Conservation (phyloP, 1,284 basidiomycete species). For the Lignosus rhinocerotis region DNA sequence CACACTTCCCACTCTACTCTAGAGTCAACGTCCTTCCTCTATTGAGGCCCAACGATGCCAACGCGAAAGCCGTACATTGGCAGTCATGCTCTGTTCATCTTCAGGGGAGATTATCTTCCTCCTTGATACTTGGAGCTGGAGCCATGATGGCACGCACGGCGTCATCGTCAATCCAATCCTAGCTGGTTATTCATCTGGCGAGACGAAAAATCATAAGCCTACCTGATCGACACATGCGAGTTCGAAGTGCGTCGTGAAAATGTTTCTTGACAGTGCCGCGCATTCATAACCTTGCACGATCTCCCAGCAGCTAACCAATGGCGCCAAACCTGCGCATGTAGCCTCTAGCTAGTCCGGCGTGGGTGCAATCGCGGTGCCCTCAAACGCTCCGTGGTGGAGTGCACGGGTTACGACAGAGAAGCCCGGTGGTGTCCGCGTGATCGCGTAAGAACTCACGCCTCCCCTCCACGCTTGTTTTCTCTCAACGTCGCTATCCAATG, state of each 20-base stretch:
- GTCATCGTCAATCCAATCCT: not conserved
- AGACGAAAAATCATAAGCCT: not conserved
- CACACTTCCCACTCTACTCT: too few species aligned
- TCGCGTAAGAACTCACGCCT: slow-evolving; percentile 3
- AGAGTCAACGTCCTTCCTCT: not conserved
- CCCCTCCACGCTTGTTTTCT: not conserved
- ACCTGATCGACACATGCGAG: too few species aligned
- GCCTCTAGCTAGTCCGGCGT: not conserved
- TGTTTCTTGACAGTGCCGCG: not conserved
- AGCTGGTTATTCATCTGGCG: not conserved
- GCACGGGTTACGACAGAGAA: slow-evolving; percentile 17
- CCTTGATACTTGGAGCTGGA: not conserved
- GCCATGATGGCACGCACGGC: too few species aligned
- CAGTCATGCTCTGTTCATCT: not conserved
- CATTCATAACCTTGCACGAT: not conserved
- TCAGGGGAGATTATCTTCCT: not conserved
- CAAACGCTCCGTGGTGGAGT: slow-evolving; percentile 13
- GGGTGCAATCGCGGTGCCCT: slow-evolving; percentile 3
- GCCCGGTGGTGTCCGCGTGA: slow-evolving; percentile 16
- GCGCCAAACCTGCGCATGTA: not conserved
- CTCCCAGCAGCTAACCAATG: not conserved
- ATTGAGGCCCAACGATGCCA: not conserved
- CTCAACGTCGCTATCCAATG: not conserved
- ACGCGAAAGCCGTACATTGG: not conserved
- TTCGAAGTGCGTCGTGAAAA: too few species aligned